Conservation (phyloP, 495 filamentous ascomycete genomes). For the Rhypophila decipiens region DNA sequence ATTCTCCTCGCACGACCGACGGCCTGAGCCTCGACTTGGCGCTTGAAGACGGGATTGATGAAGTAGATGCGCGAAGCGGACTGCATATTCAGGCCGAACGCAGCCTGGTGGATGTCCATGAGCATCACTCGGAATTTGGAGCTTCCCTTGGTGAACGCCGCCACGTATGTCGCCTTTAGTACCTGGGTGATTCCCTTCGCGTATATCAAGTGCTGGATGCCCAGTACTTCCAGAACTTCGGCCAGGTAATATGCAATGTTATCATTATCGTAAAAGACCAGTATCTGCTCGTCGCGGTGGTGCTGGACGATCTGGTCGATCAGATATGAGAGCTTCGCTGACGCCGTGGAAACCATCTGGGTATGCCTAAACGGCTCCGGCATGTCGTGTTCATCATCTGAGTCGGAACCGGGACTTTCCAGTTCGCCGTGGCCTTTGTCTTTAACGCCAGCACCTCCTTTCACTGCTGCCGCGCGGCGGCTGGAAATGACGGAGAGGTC, state of each 20-base stretch:
- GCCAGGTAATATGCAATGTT: conserved; percentile 79
- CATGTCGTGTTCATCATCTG: no score
- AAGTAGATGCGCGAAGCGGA: conserved; percentile 86
- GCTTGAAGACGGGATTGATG: conserved; percentile 80
- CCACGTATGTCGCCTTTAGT: conserved; percentile 63
- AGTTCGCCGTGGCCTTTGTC: no score
- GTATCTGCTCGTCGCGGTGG: conserved; percentile 71
- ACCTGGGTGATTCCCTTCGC: conserved; percentile 55
- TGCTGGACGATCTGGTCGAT: conserved; percentile 62
- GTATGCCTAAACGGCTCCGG: conserved; percentile 52
- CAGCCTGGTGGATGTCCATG: conserved; percentile 85
- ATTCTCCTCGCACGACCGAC: conserved; percentile 88
- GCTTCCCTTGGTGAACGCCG: conserved; percentile 67
- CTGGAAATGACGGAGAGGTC: conserved; percentile 14
- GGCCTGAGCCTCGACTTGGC: conserved; percentile 82
- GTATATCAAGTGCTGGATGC: conserved; percentile 78
- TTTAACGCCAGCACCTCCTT: conserved; percentile 16
- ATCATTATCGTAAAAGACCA: conserved; percentile 88
- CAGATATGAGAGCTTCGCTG: conserved; percentile 82
- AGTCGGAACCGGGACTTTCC: no score
- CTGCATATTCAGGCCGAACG: conserved; percentile 78
- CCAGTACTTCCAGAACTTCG: conserved; percentile 70
- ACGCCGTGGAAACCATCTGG: conserved; percentile 69
- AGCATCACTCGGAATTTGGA: conserved; percentile 61
- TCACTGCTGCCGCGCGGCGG: neutral